Evolutionary conservation across 495 filamentous ascomycete genomes (phyloP).

Genomic region (Chlorociboria aeruginascens): DNA sequence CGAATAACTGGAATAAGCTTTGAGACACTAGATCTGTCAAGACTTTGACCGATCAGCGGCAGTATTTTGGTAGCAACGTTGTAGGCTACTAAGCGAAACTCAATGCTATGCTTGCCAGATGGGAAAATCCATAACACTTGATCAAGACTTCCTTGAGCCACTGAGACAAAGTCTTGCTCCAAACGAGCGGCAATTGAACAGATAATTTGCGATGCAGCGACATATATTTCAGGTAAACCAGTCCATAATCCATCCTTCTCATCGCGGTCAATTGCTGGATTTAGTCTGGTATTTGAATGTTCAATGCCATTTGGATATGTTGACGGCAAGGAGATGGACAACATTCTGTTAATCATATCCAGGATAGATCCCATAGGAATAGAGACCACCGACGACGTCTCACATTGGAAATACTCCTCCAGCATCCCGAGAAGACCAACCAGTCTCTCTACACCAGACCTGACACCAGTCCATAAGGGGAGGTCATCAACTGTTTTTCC

Average conservation of each 20-base stretch:
- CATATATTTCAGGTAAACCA: conserved; percentile 61
- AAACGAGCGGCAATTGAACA: conserved; percentile 40
- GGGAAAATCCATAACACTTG: conserved; percentile 58
- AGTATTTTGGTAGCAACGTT: conserved; percentile 43
- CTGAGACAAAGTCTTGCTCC: conserved; percentile 35
- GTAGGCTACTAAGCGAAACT: conserved; percentile 51
- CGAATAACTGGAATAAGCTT: conserved; percentile 45
- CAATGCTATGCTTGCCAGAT: conserved; percentile 41
- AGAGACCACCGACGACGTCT: conserved; percentile 47
- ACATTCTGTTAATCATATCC: conserved; percentile 54
- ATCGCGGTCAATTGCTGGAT: conserved; percentile 57
- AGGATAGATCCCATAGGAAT: conserved; percentile 52
- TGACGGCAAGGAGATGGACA: conserved; percentile 49
- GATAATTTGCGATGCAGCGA: conserved; percentile 49
- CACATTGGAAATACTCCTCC: conserved; percentile 30
- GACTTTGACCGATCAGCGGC: conserved; percentile 43
- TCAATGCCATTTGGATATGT: conserved; percentile 21
- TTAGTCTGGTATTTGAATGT: conserved; percentile 32
- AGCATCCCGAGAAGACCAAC: conserved; percentile 51
- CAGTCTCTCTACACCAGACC: conserved; percentile 57
- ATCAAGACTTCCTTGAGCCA: conserved; percentile 49
- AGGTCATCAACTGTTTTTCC: conserved; percentile 36
- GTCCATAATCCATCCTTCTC: conserved; percentile 66
- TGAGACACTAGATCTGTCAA: conserved; percentile 48
- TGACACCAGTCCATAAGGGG: conserved; percentile 56